Conservation (phyloP, 352 stramenopile genomes). For the Phytophthora cactorum region DNA sequence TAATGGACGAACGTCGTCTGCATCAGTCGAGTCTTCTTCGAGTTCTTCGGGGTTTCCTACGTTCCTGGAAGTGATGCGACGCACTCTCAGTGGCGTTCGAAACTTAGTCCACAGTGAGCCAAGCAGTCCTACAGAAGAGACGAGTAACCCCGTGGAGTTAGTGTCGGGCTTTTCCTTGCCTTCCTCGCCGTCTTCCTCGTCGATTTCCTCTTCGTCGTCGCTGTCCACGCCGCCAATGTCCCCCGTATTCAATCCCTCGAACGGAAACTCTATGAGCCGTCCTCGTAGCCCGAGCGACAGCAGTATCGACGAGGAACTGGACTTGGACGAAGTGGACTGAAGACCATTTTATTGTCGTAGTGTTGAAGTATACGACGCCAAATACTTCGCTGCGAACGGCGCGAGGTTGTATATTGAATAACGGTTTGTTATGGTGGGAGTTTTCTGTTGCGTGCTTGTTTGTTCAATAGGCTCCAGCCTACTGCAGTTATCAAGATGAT, state of each 20-base stretch:
- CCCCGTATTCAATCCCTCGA: conserved; percentile 19
- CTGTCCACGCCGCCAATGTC: conserved; percentile 20
- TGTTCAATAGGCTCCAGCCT: too few species aligned
- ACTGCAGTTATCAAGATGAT: too few species aligned
- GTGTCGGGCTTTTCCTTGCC: conserved; percentile 31
- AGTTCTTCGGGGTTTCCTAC: conserved; percentile 43
- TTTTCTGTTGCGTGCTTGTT: too few species aligned
- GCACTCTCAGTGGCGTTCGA: conserved; percentile 48
- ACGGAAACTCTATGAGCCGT: conserved; percentile 9
- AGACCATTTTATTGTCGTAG: conserved; percentile 11
- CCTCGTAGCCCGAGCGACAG: conserved; percentile 37
- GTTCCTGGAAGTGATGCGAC: conserved; percentile 58
- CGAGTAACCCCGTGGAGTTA: conserved; percentile 17
- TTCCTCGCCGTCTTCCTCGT: conserved; percentile 32
- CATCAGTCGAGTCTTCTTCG: conserved; percentile 37
- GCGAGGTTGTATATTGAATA: conserved; percentile 40
- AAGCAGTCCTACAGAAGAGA: conserved; percentile 11
- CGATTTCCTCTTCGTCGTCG: conserved; percentile 25
- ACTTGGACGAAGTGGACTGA: conserved; percentile 78
- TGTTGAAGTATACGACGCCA: conserved; percentile 8
- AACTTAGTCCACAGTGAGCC: conserved; percentile 45
- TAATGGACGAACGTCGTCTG: conserved; percentile 29
- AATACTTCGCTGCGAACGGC: conserved; percentile 13
- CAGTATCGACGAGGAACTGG: conserved; percentile 66
- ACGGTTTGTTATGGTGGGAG: conserved; percentile 12